Evolutionary conservation across 345 rosid genomes (phyloP), one percentile per base, ranked within the genome.

Genomic region (Raphanus sativus): DNA sequence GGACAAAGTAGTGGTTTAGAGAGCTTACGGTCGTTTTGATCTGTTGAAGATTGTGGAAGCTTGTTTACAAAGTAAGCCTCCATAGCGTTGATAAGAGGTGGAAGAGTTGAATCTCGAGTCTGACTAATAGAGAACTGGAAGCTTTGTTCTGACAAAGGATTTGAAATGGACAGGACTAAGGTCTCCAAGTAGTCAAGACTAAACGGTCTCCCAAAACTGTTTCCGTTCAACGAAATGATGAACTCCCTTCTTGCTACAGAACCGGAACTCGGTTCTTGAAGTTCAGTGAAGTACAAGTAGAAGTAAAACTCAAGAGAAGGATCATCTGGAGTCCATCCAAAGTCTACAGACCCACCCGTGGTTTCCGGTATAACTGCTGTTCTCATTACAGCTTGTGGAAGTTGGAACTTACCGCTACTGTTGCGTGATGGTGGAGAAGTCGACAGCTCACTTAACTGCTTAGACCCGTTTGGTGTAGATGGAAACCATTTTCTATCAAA

Each of bases 401-500:
- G 42, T 50, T 54, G 69, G 38, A 64, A 82, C 15, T 0, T 77
- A 16, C 32, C 11, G 2, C 32, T 17, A 26, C 15, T 15, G 38
- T 62, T 30, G 2, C 62, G 77, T 67, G 78, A 12, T 8, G 42
- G 62, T 4, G 33, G n/a, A 48, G 33, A n/a, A 34, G 68, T 28
- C 0, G 72, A 75, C 0, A 40, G 13, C 4, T 62, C 21, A 11
- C 55, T 78, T 32, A 70, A 11, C 28, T n/a, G 67, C 11, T 54
- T 67, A 4, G 75, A 75, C 0, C 71, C 15, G 0, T 1, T 0
- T 21, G 17, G 71, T 0, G 7, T 79, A 0, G 33, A 68, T 0
- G 89, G 88, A 16, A 1, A 11, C 87, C 91, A 88, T 2, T 77
- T 65, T 12, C 89, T 82, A 30, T 88, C 91, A 8, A 38, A 82